phyloP scores from a whole-genome alignment of 495 filamentous ascomycete species.

The Aspergillus taichungensis region DNA sequence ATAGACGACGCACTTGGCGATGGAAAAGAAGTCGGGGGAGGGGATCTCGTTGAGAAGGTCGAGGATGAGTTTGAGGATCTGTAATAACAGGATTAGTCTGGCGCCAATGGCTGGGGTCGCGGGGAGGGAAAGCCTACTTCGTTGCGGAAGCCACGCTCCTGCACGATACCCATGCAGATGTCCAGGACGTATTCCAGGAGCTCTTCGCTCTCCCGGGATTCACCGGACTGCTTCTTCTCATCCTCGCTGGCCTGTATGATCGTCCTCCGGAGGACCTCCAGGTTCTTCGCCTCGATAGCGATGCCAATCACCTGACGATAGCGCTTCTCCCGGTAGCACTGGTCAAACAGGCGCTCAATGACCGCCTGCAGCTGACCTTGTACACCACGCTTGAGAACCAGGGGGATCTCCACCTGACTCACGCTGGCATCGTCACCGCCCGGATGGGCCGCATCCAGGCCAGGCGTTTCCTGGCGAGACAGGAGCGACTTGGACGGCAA shows the following conservation, averaged over 20 bases:
- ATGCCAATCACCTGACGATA: slow-evolving; percentile 99
- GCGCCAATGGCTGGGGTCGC: slow-evolving; percentile 7
- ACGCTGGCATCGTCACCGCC: slow-evolving; percentile 45
- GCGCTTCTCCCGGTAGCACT: slow-evolving; percentile 73
- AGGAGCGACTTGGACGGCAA: slow-evolving; percentile 89
- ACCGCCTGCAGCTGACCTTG: slow-evolving; percentile 69
- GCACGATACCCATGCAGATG: slow-evolving; percentile 96
- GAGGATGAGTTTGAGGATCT: slow-evolving; percentile 80
- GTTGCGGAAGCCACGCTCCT: slow-evolving; percentile 79
- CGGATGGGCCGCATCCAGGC: slow-evolving; percentile 44
- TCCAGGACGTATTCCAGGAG: slow-evolving; percentile 93
- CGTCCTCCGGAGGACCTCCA: slow-evolving; percentile 78
- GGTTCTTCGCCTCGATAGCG: slow-evolving; percentile 87
- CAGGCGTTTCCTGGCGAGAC: slow-evolving; percentile 63
- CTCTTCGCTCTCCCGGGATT: slow-evolving; percentile 67
- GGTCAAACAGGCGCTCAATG: slow-evolving; percentile 85
- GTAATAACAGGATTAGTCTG: slow-evolving; percentile 20
- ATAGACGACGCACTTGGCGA: slow-evolving; percentile 97
- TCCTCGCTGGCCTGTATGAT: slow-evolving; percentile 77
- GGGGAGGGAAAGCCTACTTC: slow-evolving; percentile 42
- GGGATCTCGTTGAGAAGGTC: slow-evolving; percentile 82
- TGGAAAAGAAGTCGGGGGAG: slow-evolving; percentile 92
- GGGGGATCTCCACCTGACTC: slow-evolving; percentile 43
- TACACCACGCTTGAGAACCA: slow-evolving; percentile 46
- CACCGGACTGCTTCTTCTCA: slow-evolving; percentile 57